Evolutionary conservation across 2,329 filamentous ascomycete species (phyloP).

Genomic region (Sphaceloma murrayae): DNA sequence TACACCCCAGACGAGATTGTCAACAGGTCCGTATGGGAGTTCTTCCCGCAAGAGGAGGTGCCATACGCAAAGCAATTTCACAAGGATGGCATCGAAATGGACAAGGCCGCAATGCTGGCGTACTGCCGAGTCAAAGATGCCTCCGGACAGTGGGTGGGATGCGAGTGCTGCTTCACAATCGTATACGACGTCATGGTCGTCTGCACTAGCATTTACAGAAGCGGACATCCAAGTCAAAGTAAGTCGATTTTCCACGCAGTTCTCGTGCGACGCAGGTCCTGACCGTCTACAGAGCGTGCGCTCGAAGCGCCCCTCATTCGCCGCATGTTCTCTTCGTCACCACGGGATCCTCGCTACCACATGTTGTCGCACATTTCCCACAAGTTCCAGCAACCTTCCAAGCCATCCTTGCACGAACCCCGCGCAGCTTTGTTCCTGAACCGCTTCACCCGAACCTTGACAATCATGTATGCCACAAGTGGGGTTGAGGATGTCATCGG

Average conservation of each 20-base stretch:
- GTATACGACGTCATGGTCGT: conserved; percentile 83
- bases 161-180: conserved; percentile 82
- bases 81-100: conserved; percentile 61
- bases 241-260: conserved; percentile 31
- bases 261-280: too few relatives aligned
- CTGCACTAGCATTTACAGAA: conserved; percentile 67
- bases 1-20: conserved; percentile 67
- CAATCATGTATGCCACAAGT: conserved; percentile 78
- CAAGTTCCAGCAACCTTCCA: conserved; percentile 57
- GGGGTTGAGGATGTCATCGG: conserved; percentile 68
- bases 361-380: conserved; percentile 79
- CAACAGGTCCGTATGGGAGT: conserved; percentile 71
- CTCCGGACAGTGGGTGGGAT: conserved; percentile 63
- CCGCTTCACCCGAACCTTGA: conserved; percentile 70
- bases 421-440: conserved; percentile 78
- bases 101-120: conserved; percentile 75
- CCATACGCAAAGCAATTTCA: conserved; percentile 65
- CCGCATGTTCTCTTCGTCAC: conserved; percentile 70
- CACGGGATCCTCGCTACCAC: conserved; percentile 74
- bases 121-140: conserved; percentile 65
- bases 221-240: conserved; percentile 64
- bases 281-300: conserved; percentile 69
- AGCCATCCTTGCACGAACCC: conserved; percentile 57
- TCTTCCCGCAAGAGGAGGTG: conserved; percentile 74
- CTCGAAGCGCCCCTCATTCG: conserved; percentile 68